phyloP scores from a whole-genome alignment of 2,329 filamentous ascomycete genomes.

The Penicillium griseofulvum region DNA sequence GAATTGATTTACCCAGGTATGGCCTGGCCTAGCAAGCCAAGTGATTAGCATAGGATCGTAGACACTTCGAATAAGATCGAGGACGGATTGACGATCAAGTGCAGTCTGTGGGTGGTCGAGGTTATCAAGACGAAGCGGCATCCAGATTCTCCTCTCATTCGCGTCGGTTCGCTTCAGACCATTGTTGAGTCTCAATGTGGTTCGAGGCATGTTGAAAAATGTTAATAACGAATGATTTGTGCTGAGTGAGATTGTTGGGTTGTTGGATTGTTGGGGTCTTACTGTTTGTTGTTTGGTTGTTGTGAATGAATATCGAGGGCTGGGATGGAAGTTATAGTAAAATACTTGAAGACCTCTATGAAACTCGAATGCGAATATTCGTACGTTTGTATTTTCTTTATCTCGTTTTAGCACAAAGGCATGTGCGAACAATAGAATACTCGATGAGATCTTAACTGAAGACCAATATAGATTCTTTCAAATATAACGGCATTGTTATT shows the following conservation, averaged over 20 bases:
- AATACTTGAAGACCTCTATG: not conserved
- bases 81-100: not conserved
- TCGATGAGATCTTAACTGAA: not conserved
- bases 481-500: not conserved
- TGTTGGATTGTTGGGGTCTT: not conserved
- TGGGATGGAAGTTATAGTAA: not conserved
- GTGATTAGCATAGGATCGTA: not conserved
- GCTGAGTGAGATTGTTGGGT: not conserved
- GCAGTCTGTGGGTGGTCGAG: not conserved
- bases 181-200: rapidly evolving
- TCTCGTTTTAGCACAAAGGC: not conserved
- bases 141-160: not conserved
- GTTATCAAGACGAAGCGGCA: not conserved
- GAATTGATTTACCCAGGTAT: not conserved
- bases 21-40: not conserved
- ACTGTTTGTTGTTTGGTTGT: not conserved
- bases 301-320: not conserved
- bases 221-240: not conserved
- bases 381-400: not conserved
- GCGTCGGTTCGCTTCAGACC: too few relatives aligned
- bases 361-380: not conserved
- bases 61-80: not conserved
- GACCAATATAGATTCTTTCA: not conserved
- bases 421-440: not conserved
- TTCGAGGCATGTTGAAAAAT: not conserved